Evolutionary conservation across 2,329 filamentous ascomycete species (phyloP).

Genomic region (Phaeomoniella chlamydospora): DNA sequence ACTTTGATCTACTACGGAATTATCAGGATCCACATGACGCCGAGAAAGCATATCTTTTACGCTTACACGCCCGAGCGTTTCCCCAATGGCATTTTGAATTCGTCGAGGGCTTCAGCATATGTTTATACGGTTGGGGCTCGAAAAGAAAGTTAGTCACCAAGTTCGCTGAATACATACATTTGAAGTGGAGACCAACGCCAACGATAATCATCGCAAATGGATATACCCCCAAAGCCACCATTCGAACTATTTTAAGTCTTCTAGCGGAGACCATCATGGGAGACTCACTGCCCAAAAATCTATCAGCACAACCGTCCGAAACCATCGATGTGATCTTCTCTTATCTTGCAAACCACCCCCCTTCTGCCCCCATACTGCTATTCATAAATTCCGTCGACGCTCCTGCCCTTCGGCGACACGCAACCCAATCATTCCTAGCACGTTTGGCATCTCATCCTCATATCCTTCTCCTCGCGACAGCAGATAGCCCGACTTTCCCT

Average conservation of each 20-base stretch:
- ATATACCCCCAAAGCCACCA: constrained; percentile 39
- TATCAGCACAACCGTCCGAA: constrained; percentile 51
- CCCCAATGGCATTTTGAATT: constrained; percentile 90
- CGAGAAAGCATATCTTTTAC: constrained; percentile 57
- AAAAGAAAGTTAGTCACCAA: constrained; percentile 62
- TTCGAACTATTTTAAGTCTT: constrained; percentile 35
- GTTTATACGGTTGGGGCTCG: constrained; percentile 84
- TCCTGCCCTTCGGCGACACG: constrained; percentile 54
- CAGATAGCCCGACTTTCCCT: constrained; percentile 76
- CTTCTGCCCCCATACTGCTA: constrained; percentile 40
- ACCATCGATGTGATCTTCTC: constrained; percentile 54
- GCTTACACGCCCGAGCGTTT: constrained; percentile 68
- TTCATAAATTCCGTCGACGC: constrained; percentile 83
- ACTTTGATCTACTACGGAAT: constrained; percentile 54
- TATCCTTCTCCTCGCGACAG: constrained; percentile 63
- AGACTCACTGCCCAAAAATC: constrained; percentile 27
- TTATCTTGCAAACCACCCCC: constrained; percentile 38
- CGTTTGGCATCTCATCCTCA: constrained; percentile 59
- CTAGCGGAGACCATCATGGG: constrained; percentile 48
- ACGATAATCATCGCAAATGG: constrained; percentile 79
- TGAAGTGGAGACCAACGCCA: constrained; percentile 16
- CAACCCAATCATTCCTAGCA: constrained; percentile 58
- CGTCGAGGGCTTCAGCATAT: constrained; percentile 71
- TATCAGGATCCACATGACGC: constrained; percentile 54
- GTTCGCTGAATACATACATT: constrained; percentile 59